Conservation (phyloP, 139 green algal species). For the Chlamydomonas sphaeroides region DNA sequence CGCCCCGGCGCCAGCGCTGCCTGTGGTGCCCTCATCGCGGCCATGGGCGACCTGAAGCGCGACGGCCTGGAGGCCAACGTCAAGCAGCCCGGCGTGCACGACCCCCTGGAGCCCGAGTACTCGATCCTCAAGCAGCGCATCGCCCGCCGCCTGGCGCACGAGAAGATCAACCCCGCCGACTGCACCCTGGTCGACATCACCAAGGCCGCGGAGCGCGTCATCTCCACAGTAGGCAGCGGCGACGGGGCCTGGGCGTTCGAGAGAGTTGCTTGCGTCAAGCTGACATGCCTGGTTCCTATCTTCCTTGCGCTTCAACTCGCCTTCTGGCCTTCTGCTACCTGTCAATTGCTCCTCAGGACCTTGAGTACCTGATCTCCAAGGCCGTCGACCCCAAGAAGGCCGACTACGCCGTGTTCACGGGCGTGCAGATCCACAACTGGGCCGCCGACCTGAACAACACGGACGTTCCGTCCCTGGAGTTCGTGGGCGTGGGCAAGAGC, state of each 20-base stretch:
- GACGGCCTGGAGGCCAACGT: conserved; percentile 46
- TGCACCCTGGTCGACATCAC: conserved; percentile 77
- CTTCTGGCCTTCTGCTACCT: background rate
- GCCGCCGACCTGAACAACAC: conserved; percentile 57
- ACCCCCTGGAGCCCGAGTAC: conserved; percentile 83
- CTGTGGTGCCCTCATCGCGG: conserved; percentile 58
- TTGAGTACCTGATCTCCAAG: conserved; percentile 88
- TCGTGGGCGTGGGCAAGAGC: conserved; percentile 66
- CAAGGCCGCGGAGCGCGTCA: conserved; percentile 79
- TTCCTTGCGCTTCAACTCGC: background rate
- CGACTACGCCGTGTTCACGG: conserved; percentile 90
- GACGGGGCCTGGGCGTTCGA: background rate
- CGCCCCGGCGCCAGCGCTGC: conserved; percentile 50
- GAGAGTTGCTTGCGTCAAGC: background rate
- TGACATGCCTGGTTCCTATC: background rate
- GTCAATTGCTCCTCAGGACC: conserved; percentile 63
- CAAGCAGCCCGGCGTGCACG: conserved; percentile 71
- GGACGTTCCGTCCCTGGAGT: conserved; percentile 69
- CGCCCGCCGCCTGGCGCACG: conserved; percentile 58
- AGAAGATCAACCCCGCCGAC: conserved; percentile 49
- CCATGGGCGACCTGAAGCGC: conserved; percentile 66
- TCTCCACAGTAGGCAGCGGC: conserved; percentile 64
- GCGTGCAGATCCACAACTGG: conserved; percentile 92
- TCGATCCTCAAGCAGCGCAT: conserved; percentile 87
- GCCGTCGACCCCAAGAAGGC: conserved; percentile 81